Base-by-base conservation (phyloP, 169 alveolate genomes). In the Cryptosporidium ubiquitum region DNA sequence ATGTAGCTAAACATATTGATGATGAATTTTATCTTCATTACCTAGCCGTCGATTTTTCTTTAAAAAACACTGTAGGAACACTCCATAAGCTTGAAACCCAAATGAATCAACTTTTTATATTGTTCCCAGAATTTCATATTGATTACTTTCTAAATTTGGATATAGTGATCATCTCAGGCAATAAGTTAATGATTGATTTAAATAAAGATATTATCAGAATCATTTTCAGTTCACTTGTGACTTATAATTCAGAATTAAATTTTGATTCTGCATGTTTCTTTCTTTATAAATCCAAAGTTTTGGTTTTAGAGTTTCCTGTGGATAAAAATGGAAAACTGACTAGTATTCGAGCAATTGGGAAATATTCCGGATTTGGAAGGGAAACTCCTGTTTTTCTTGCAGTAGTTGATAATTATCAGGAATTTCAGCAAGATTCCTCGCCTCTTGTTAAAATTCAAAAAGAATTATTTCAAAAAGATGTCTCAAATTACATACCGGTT, bases 331-430 rank as follows among this genome's bases (percentile, higher is more conserved):
- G 89, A 47, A 73, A 73, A 12, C 1, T n/a, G 2, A 57, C 51
- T 4, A 73, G 55, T 9, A 7, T 73, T 20, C 57, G 31, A 29
- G 18, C 58, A 31, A 0, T 73, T n/a, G 85, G 85, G 5, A 79
- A 64, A 42, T 79, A 79, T 61, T 79, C 89, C 5, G 89, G 89
- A n/a, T 79, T 79, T 79, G 75, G 75, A 20, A 79, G 89, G 16
- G 89, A 79, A 12, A 61, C 75, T 26, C 89, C 89, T 7, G 42
- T 79, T 29, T 58, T 44, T 4, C 5, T 64, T 20, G 37, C 89
- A 31, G 14, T 79, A 42, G n/a, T 39, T 39, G 57, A 35, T 16
- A 14, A 33, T 18, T 3, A 51, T 16, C 71, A 20, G 23, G n/a
- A 0, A 55, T 55, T 55, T 26, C 29, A 26, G 35, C 66, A 55